Evolutionary conservation across 257 asterid genomes (phyloP).

Genomic region (Forsythia suspensa): DNA sequence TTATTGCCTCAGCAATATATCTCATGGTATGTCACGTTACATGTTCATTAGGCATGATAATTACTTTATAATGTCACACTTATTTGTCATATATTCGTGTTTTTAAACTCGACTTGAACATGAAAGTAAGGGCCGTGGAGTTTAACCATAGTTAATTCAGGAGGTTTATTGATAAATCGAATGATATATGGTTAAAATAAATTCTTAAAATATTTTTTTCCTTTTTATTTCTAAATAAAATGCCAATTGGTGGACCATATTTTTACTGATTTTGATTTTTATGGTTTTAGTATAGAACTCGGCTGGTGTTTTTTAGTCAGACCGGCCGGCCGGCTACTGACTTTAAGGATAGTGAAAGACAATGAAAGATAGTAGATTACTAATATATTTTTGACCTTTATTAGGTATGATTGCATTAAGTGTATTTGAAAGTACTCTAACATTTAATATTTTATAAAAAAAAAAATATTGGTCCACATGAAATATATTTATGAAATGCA

Average conservation of each 20-base stretch:
- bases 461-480: no score
- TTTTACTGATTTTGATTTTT: neutral
- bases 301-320: neutral
- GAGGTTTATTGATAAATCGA: no score
- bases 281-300: neutral
- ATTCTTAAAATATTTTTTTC: no score
- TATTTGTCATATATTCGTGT: neutral
- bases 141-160: no score
- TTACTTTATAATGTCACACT: neutral
- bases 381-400: neutral
- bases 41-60: neutral
- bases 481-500: no score
- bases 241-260: neutral
- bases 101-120: neutral
- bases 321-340: neutral
- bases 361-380: neutral
- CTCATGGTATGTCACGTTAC: conserved; percentile 41
- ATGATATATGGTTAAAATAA: no score
- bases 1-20: conserved; percentile 55
- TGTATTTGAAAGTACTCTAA: conserved; percentile 1
- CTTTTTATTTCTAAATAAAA: no score
- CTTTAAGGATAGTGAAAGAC: neutral
- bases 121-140: no score
- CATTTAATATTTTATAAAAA: no score
- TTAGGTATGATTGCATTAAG: neutral